phyloP scores from a whole-genome alignment of 2,329 filamentous ascomycete genomes.

The Elsinoe ampelina region DNA sequence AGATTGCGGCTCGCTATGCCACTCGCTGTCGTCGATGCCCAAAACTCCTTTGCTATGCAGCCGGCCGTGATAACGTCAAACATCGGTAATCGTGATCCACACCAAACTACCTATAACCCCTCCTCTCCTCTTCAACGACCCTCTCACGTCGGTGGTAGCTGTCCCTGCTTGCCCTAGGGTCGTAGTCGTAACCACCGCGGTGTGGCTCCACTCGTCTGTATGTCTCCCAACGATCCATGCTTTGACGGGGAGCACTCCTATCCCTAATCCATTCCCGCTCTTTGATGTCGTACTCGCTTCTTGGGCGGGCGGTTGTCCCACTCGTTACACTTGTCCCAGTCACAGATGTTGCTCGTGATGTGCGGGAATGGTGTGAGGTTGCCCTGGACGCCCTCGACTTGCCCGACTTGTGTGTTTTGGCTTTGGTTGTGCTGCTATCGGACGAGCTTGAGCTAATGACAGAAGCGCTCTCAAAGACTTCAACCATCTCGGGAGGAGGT shows the following conservation, averaged over 20 bases:
- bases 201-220: neutral
- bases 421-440: constrained; percentile 21
- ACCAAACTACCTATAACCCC: neutral
- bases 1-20: neutral
- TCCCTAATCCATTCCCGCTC: constrained; percentile 30
- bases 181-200: constrained; percentile 18
- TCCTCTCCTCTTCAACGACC: constrained; percentile 16
- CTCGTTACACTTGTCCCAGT: neutral
- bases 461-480: constrained; percentile 31
- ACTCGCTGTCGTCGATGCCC: neutral
- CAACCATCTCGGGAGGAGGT: constrained; percentile 23
- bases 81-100: neutral
- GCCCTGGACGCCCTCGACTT: constrained; percentile 19
- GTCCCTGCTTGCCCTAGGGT: constrained; percentile 20
- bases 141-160: constrained; percentile 18
- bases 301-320: constrained; percentile 17
- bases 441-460: constrained; percentile 21
- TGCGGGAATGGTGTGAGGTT: constrained; percentile 3
- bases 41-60: neutral
- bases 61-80: neutral
- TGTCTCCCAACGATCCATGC: neutral
- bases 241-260: neutral
- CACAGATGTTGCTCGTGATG: neutral
- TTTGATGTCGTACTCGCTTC: constrained; percentile 32
- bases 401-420: constrained; percentile 16